Conservation (phyloP, 2,329 filamentous ascomycete genomes). For the Trichoderma gracile region DNA sequence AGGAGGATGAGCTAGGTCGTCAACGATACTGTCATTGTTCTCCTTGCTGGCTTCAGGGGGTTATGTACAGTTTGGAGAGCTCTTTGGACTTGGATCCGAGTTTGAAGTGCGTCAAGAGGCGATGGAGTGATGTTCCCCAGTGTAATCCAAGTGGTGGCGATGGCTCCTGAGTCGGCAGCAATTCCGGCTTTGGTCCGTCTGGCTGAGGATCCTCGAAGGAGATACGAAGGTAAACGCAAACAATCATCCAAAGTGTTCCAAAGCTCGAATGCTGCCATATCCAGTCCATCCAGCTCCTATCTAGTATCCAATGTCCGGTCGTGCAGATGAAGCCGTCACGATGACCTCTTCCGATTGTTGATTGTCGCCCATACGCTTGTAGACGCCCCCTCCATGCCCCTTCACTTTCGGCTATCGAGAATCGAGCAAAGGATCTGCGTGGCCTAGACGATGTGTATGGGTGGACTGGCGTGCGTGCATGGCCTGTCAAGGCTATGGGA, state of each 20-base stretch:
- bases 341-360: not conserved
- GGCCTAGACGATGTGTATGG: not conserved
- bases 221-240: not conserved
- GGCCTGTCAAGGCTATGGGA: not conserved
- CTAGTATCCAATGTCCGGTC: conserved; percentile 2
- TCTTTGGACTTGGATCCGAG: not conserved
- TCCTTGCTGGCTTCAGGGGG: not conserved
- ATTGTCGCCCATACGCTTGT: not conserved
- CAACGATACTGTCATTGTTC: not conserved
- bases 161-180: not conserved
- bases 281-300: conserved; percentile 10
- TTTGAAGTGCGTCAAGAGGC: not conserved
- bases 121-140: not conserved
- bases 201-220: not conserved
- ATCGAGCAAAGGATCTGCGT: conserved; percentile 16
- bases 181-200: conserved; percentile 3
- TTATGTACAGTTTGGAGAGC: not conserved
- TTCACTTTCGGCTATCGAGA: conserved; percentile 17
- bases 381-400: conserved; percentile 3
- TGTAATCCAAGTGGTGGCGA: not conserved
- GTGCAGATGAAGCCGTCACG: not conserved
- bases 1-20: not conserved
- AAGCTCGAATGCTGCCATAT: not conserved
- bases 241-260: not conserved
- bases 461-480: not conserved